These are phyloP conservation scores for Neonothopanus nambi DNA, from an alignment of 1,284 basidiomycete genomes.

Conservation along the genomic window DNA sequence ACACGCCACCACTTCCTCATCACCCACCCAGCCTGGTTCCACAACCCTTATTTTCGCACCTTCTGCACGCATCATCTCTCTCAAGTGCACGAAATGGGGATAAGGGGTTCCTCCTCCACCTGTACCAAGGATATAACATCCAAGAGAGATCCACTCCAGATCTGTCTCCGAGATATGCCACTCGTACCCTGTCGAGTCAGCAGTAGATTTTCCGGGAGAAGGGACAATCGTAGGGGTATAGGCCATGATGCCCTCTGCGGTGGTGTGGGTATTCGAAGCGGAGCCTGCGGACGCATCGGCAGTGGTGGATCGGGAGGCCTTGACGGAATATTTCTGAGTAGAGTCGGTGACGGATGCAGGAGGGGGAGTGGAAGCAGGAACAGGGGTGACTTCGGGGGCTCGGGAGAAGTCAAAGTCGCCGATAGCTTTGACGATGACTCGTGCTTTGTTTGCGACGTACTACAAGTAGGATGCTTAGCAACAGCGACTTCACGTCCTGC, in stretches of 20 bases:
- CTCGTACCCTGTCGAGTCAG: conserved; percentile 23
- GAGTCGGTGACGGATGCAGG: neutral
- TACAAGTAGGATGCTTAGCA: conserved; percentile 18
- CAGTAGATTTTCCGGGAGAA: neutral
- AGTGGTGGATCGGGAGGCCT: neutral
- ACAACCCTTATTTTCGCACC: conserved; percentile 45
- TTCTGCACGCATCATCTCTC: conserved; percentile 44
- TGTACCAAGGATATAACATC: conserved; percentile 54
- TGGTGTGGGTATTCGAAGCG: neutral
- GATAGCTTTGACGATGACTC: conserved; percentile 55
- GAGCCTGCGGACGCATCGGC: neutral
- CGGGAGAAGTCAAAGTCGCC: conserved; percentile 41
- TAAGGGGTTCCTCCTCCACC: conserved; percentile 56
- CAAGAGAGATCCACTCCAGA: conserved; percentile 52
- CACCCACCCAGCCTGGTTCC: conserved; percentile 18
- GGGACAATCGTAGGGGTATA: conserved; percentile 35
- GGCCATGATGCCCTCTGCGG: conserved; percentile 25
- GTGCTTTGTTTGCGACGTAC: conserved; percentile 47
- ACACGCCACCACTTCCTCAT: conserved; percentile 31
- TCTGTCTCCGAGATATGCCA: conserved; percentile 43
- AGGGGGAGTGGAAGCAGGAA: neutral
- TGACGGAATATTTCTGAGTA: conserved; percentile 3
- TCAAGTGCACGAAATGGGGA: conserved; percentile 45
- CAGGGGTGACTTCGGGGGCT: neutral
- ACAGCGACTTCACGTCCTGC: neutral